Base-by-base conservation (phyloP, 169 alveolate genomes). In the Theileria luwenshuni region DNA sequence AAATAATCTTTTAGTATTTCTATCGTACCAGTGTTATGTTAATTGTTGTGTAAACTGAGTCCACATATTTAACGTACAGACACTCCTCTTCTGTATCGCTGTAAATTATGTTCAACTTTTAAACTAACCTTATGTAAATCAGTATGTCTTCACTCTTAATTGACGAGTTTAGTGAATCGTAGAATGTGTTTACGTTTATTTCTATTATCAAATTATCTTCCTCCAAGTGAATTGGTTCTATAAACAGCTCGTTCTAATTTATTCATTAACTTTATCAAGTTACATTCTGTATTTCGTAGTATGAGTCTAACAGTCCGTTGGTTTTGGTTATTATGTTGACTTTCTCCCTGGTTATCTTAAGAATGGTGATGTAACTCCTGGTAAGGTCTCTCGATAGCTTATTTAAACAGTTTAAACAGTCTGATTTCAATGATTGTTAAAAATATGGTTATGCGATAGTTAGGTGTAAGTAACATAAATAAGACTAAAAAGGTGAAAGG, bases 161-260 rank as follows among this genome's bases (percentile, higher is more conserved):
- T n/a, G 87, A 54, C 23, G 87, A 74, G 73, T 47, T 79, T 23
- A 79, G 49, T 13, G 87, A 56, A 41, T 79, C 87, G 38, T 59
- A 79, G 6, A 79, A 64, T 19, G 83, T 49, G 71, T 52, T 62
- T 43, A 79, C 62, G 48, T 75, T 67, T 38, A 79, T 54, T 67
- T 79, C 72, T 19, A 79, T 48, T 25, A 74, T 73, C 5, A 79
- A 61, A 5, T 58, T 54, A 27, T 33, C 52, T 7, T 73, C 58
- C 38, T 69, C 76, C 25, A 79, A 52, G 19, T 35, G 32, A 41
- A 59, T 61, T 13, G 83, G 83, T 3, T 48, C 59, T 38, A 59
- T 69, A 30, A 79, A 79, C 48, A 79, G 73, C 43, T 79, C 87
- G 12, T 42, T 75, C 87, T 79, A 63, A 19, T 35, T 10, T 5